Evolutionary conservation across 2,329 filamentous ascomycete genomes (phyloP), one percentile per base, ranked within the genome.

Genomic region (Aspergillus tamarii): DNA sequence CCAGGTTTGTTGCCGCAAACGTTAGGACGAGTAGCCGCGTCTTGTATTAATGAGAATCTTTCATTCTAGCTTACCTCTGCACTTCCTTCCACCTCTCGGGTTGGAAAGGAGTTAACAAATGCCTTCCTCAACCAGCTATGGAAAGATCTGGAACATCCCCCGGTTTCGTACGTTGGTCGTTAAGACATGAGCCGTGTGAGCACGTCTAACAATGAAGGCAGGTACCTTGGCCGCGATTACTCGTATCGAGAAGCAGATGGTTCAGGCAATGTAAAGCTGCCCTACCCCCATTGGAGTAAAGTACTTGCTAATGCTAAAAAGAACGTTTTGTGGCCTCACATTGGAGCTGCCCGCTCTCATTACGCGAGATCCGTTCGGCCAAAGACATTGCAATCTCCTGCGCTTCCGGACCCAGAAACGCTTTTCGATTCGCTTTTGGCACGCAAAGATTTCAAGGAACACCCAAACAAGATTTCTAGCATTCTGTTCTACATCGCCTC

Each of bases 401-500:
- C 85, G 32, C 83, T 87, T 58, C 89, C 89, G 1, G 89, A 91
- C 57, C 84, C 89, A 0, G 87, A 86, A 21, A 79, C 89, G 16
- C 79, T 92, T 3, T 92, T 92, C 64, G 89, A 92, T 74, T 85
- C 84, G 26, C 73, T 91, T 30, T 85, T 92, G 82, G 87, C 86
- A 19, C 84, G 89, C 30, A 84, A 85, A 63, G 77, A 83, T n/a
- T 86, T 87, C 65, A 83, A 87, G 65, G 82, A 87, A 60, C 91
- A 92, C 73, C 88, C 89, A 0, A 89, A 89, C 57, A 85, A 87
- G n/a, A 88, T 93, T 46, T 93, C 90, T 0, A 89, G 88, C 69
- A 87, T 92, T 78, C 80, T 94, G 19, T 92, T 92, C 75, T 92
- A 93, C 67, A 81, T 91, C 50, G 91, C 90, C 0, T 87, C 89